Conservation (phyloP, 805 yeast species). For the Pachysolen tannophilus region DNA sequence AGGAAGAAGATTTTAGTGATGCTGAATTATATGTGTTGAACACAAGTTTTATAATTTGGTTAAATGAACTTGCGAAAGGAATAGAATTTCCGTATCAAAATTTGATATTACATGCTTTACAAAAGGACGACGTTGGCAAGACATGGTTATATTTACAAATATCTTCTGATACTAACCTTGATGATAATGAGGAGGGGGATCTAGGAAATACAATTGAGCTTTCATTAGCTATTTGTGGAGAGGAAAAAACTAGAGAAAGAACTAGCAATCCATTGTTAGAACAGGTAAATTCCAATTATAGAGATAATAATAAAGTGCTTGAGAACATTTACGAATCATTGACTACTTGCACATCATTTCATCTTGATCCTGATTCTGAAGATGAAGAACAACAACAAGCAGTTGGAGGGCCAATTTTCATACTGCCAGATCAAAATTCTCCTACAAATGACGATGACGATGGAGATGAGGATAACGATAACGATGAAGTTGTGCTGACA, state of each 20-base stretch:
- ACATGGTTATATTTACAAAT: slow-evolving; percentile 12
- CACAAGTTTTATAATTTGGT: slow-evolving; percentile 11
- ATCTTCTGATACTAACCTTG: too few relatives aligned
- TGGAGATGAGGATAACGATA: not conserved
- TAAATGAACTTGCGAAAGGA: slow-evolving; percentile 5
- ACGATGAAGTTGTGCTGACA: slow-evolving; percentile 5
- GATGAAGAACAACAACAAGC: not conserved
- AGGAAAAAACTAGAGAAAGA: not conserved
- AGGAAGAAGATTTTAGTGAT: too few relatives aligned
- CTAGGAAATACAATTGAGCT: slow-evolving; percentile 1
- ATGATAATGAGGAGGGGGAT: not conserved
- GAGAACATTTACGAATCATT: slow-evolving; percentile 24
- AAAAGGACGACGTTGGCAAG: slow-evolving; percentile 1
- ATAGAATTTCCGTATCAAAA: slow-evolving; percentile 10
- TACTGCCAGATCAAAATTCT: not conserved
- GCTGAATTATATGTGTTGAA: slow-evolving; percentile 10
- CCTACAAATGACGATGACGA: not conserved
- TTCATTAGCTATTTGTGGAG: not conserved
- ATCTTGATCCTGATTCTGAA: slow-evolving; percentile 21
- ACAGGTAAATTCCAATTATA: too few relatives aligned
- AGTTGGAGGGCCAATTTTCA: not conserved
- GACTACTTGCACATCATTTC: slow-evolving; percentile 29
- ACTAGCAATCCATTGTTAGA: too few relatives aligned
- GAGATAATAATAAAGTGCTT: slow-evolving; percentile 1
- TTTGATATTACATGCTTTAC: slow-evolving; percentile 11